A percentile compares a stretch with the other conserved stretches of the same genome.
Evolutionary conservation across 768 basidiomycete genomes (phyloP).

Genomic region (Boletellus emodensis): DNA sequence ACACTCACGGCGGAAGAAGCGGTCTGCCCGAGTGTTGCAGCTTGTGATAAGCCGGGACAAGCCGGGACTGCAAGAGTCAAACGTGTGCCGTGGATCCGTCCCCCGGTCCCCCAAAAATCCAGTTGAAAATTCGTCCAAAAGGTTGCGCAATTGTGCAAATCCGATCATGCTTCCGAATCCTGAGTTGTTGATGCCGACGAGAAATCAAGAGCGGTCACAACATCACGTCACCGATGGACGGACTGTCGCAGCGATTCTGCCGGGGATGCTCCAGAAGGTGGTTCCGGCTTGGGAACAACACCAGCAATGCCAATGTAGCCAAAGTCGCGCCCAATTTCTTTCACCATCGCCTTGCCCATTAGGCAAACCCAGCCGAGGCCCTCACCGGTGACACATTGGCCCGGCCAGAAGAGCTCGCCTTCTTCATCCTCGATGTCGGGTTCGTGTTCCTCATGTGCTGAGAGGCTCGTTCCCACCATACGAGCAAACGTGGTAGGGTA

Average conservation of each 20-base stretch:
- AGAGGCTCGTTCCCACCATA: slow-evolving; percentile 61
- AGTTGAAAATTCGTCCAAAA: slow-evolving; percentile 29
- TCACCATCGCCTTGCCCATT: slow-evolving; percentile 84
- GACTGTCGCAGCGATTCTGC: slow-evolving; percentile 31
- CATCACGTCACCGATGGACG: slow-evolving; percentile 27
- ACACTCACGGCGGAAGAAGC: slow-evolving; percentile 19
- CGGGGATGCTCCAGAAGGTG: slow-evolving; percentile 29
- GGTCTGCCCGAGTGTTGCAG: slow-evolving; percentile 8
- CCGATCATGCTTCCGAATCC: slow-evolving; percentile 22
- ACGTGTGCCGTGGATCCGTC: slow-evolving; percentile 18
- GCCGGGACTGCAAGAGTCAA: slow-evolving; percentile 8
- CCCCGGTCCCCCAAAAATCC: slow-evolving; percentile 15
- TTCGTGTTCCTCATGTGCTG: slow-evolving; percentile 66
- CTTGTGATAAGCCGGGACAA: not conserved
- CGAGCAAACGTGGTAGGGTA: slow-evolving; percentile 76
- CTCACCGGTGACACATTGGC: slow-evolving; percentile 66
- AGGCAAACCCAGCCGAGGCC: slow-evolving; percentile 85
- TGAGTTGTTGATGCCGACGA: slow-evolving; percentile 29
- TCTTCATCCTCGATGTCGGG: slow-evolving; percentile 84
- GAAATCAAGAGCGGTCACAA: slow-evolving; percentile 20
- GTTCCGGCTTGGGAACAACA: slow-evolving; percentile 65
- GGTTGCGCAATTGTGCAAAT: slow-evolving; percentile 22
- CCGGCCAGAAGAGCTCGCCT: slow-evolving; percentile 84
- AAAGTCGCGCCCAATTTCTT: slow-evolving; percentile 72
- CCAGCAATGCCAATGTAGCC: slow-evolving; percentile 71